These are phyloP conservation scores for Leavenworthia alabamica DNA, from an alignment of 345 rosid genomes.

Conservation along the genomic window DNA sequence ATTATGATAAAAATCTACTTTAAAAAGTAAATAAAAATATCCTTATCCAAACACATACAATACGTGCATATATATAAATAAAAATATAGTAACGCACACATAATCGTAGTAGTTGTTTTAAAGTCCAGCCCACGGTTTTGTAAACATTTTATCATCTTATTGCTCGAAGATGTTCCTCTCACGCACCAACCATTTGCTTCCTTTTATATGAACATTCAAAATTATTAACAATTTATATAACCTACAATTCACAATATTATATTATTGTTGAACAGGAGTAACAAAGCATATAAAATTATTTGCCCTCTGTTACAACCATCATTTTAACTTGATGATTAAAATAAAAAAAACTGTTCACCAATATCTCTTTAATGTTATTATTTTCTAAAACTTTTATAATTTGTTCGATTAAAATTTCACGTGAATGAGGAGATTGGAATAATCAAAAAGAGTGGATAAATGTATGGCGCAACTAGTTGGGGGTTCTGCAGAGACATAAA, in stretches of 20 bases:
- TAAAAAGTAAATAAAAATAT: neutral
- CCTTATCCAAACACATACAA: slow-evolving; percentile 10
- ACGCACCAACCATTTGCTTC: neutral
- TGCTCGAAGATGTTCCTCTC: slow-evolving; percentile 2
- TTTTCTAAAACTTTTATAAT: neutral
- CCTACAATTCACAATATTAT: neutral
- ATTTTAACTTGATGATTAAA: neutral
- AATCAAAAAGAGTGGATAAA: slow-evolving; percentile 12
- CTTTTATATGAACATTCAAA: neutral
- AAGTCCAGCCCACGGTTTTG: slow-evolving; percentile 26
- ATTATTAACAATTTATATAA: neutral
- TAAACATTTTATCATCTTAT: slow-evolving; percentile 16
- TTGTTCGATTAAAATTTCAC: slow-evolving; percentile 10
- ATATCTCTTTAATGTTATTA: neutral
- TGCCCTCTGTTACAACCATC: neutral
- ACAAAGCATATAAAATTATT: neutral
- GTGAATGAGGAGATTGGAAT: slow-evolving; percentile 16
- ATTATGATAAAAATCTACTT: neutral
- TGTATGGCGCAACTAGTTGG: slow-evolving; percentile 31
- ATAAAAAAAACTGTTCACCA: neutral
- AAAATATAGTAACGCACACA: slow-evolving; percentile 5
- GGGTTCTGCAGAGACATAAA: slow-evolving; percentile 15
- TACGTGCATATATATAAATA: neutral
- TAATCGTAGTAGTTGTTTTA: slow-evolving; percentile 6
- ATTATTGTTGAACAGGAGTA: neutral